These are phyloP conservation scores for Penicillium angulare DNA, from an alignment of 495 filamentous ascomycete species.

Conservation along the genomic window DNA sequence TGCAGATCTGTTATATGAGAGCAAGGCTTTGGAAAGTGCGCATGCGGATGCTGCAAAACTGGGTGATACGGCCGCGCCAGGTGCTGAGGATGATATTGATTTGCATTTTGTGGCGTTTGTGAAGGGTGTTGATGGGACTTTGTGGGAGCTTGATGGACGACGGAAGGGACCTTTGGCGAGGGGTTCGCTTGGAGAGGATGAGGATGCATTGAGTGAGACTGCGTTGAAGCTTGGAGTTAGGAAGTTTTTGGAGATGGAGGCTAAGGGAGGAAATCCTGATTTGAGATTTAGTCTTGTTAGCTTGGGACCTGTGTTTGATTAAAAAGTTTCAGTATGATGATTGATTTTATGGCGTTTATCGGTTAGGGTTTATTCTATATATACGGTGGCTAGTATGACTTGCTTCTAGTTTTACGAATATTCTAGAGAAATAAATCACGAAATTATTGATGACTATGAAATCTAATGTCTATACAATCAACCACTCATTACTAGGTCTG, in stretches of 20 bases:
- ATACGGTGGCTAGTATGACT: no score
- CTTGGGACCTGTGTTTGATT: constrained; percentile 65
- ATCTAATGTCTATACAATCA: no score
- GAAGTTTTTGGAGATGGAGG: constrained; percentile 63
- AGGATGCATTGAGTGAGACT: constrained; percentile 68
- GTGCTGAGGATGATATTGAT: constrained; percentile 65
- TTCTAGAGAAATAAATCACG: no score
- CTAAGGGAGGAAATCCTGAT: constrained; percentile 56
- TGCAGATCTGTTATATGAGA: constrained; percentile 71
- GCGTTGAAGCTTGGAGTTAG: constrained; percentile 59
- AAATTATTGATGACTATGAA: no score
- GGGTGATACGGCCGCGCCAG: constrained; percentile 73
- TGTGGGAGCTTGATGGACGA: constrained; percentile 86
- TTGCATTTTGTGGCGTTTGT: constrained; percentile 88
- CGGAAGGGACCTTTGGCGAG: constrained; percentile 67
- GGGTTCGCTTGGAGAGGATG: constrained; percentile 49
- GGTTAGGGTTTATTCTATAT: background rate
- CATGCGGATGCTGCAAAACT: constrained; percentile 66
- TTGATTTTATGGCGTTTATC: background rate
- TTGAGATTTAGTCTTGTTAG: constrained; percentile 75
- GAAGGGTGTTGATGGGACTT: constrained; percentile 61
- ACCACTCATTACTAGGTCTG: no score
- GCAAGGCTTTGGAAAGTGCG: constrained; percentile 65
- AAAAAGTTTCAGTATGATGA: constrained; percentile 1
- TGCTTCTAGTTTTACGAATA: no score